Percentiles rank a stretch among this genome's conserved stretches.
Conservation (phyloP, 352 stramenopile species). For the Thalassiosira livingstoniorum region DNA sequence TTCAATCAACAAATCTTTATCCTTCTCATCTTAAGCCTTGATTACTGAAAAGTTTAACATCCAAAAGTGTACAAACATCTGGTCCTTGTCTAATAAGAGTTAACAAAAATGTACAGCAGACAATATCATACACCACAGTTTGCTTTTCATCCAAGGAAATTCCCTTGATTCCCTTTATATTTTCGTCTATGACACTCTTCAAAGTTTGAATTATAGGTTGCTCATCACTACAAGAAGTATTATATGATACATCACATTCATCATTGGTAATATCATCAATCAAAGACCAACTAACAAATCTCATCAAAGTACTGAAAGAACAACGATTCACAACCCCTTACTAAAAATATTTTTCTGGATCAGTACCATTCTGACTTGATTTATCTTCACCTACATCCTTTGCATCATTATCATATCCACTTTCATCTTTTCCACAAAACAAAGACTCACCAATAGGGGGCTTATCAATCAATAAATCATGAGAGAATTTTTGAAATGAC, state of each 20-base stretch:
- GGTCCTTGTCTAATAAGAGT: constrained; percentile 12
- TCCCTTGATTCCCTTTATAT: constrained; percentile 1
- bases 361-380: not conserved
- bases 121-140: constrained; percentile 49
- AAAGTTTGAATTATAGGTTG: constrained; percentile 15
- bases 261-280: constrained; percentile 13
- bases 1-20: not conserved
- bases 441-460: not conserved
- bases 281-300: constrained; percentile 29
- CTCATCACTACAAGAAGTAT: too few species aligned
- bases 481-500: too few species aligned
- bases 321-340: too few species aligned
- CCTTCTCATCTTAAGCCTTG: not conserved
- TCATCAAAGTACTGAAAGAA: constrained; percentile 16
- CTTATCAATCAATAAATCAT: too few species aligned
- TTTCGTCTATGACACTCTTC: not conserved
- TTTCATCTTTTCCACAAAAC: not conserved
- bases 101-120: constrained; percentile 37
- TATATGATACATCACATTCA: too few species aligned
- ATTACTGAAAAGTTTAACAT: not conserved
- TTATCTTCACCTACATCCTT: constrained; percentile 3
- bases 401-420: constrained; percentile 1
- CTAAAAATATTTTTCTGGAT: too few species aligned
- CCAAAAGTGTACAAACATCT: not conserved
- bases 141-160: constrained; percentile 43